phyloP scores from a whole-genome alignment of 495 filamentous ascomycete genomes.

The Penicillium coffeae region DNA sequence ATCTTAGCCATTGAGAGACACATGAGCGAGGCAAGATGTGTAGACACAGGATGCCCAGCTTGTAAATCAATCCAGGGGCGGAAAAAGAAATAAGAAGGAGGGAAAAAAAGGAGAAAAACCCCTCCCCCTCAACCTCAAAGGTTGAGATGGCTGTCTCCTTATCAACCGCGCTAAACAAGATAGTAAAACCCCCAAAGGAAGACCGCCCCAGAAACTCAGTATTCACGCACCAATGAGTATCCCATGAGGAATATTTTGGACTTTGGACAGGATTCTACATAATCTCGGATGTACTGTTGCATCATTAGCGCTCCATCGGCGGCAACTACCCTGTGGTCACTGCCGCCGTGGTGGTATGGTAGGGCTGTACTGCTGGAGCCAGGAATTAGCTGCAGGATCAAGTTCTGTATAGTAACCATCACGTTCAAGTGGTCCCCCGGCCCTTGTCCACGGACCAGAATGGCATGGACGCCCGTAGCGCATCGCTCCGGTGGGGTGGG shows the following conservation, averaged over 20 bases:
- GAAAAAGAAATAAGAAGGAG: not conserved
- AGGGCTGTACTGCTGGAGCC: conserved; percentile 22
- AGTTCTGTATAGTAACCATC: conserved; percentile 21
- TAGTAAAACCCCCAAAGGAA: too few relatives aligned
- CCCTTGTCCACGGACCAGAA: conserved; percentile 24
- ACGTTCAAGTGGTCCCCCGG: conserved; percentile 27
- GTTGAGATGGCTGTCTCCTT: not conserved
- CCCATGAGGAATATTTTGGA: conserved; percentile 23
- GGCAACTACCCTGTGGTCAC: conserved; percentile 14
- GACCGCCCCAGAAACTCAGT: not conserved
- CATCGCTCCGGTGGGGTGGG: conserved; percentile 11
- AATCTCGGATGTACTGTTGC: conserved; percentile 23
- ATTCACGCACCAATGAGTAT: conserved; percentile 20
- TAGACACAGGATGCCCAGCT: not conserved
- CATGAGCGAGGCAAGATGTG: not conserved
- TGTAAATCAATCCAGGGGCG: not conserved
- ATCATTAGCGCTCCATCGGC: conserved; percentile 19
- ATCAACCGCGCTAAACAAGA: too few relatives aligned
- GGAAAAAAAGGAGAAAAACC: not conserved
- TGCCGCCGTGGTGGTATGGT: conserved; percentile 18
- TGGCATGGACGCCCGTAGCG: conserved; percentile 26
- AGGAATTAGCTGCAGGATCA: conserved; percentile 23
- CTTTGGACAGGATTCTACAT: conserved; percentile 18
- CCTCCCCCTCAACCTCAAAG: too few relatives aligned
- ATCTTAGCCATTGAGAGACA: not conserved